Percentiles rank a stretch among this genome's conserved stretches.
phyloP scores from a whole-genome alignment of 2,329 filamentous ascomycete genomes.

The Nannizziopsis barbatae region DNA sequence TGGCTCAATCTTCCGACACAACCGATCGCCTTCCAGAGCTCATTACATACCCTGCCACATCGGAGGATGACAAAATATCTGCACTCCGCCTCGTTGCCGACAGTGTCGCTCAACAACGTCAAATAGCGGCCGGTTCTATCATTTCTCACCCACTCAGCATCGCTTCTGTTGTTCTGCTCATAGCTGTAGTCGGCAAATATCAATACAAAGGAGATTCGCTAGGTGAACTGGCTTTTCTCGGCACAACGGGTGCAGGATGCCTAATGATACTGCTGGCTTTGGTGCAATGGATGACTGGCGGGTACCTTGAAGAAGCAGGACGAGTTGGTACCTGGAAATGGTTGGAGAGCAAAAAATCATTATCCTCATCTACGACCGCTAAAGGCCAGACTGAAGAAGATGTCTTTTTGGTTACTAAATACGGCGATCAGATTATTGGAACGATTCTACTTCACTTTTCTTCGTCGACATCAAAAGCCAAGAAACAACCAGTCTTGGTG shows the following conservation, averaged over 20 bases:
- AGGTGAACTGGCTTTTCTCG: conserved; percentile 6
- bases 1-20: neutral
- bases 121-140: conserved; percentile 52
- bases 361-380: conserved; percentile 17
- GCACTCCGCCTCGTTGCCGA: conserved; percentile 69
- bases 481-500: conserved; percentile 43
- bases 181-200: conserved; percentile 31
- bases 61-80: conserved; percentile 50
- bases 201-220: conserved; percentile 22
- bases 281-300: conserved; percentile 50
- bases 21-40: conserved; percentile 12
- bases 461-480: neutral
- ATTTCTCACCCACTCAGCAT: conserved; percentile 49
- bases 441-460: conserved; percentile 48
- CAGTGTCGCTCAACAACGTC: conserved; percentile 71
- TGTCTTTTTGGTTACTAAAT: conserved; percentile 52
- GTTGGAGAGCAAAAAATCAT: conserved; percentile 38
- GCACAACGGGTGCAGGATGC: conserved; percentile 23
- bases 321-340: conserved; percentile 48
- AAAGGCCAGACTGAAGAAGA: conserved; percentile 41
- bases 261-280: conserved; percentile 48
- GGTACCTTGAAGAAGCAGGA: conserved; percentile 55
- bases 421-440: conserved; percentile 60
- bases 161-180: conserved; percentile 26
- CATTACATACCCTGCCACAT: conserved; percentile 30